Evolutionary conservation across 1,284 basidiomycete species (phyloP).

Genomic region (Sporisorium iseilematis-ciliati): DNA sequence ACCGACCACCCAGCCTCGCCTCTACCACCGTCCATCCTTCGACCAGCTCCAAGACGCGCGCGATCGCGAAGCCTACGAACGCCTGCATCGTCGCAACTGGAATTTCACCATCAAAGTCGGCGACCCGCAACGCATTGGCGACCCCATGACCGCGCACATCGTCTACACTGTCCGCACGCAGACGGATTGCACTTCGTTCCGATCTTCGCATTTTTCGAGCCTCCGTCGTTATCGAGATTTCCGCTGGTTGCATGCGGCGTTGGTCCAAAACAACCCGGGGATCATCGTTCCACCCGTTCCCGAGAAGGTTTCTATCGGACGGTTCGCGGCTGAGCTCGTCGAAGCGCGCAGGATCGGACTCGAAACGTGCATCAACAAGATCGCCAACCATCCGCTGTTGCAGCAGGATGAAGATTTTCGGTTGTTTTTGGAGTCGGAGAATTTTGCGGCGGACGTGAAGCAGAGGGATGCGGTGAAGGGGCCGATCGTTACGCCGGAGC

Average conservation of each 20-base stretch:
- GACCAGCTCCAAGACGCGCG: conserved; percentile 37
- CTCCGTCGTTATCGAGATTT: conserved; percentile 96
- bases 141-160: conserved; percentile 66
- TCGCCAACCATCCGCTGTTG: conserved; percentile 70
- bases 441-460: conserved; percentile 73
- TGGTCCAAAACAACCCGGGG: conserved; percentile 92
- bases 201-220: conserved; percentile 73
- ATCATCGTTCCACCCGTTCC: conserved; percentile 96
- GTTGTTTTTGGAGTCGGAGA: conserved; percentile 71
- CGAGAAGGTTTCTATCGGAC: conserved; percentile 86
- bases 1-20: conserved; percentile 13
- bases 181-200: conserved; percentile 57
- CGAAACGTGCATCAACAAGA: conserved; percentile 71
- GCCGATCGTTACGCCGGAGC: conserved; percentile 65
- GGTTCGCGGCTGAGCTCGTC: conserved; percentile 71
- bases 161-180: conserved; percentile 72
- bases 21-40: conserved; percentile 51
- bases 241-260: conserved; percentile 92
- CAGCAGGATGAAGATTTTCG: conserved; percentile 71
- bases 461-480: conserved; percentile 74
- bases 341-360: conserved; percentile 70
- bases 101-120: conserved; percentile 64
- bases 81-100: conserved; percentile 17
- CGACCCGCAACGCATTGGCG: conserved; percentile 67
- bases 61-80: conserved; percentile 26